phyloP scores from a whole-genome alignment of 75 land plant genomes.

The Pseudotsuga menziesii region DNA sequence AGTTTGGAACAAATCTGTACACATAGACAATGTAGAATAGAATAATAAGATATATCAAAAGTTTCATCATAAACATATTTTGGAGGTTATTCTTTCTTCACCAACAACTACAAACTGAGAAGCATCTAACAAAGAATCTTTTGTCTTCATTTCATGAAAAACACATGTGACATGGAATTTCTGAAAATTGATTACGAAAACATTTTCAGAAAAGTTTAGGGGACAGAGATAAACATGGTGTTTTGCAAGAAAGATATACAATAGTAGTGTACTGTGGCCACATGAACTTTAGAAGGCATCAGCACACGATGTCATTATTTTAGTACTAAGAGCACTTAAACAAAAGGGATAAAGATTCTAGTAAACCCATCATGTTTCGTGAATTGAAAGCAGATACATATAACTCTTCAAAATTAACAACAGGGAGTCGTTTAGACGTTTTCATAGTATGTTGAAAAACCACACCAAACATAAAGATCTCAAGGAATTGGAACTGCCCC shows the following conservation, averaged over 20 bases:
- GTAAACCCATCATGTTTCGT: background rate
- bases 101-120: background rate
- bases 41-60: background rate
- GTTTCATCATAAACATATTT: background rate
- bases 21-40: background rate
- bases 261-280: background rate
- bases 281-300: background rate
- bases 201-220: background rate
- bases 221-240: background rate
- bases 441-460: background rate
- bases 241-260: background rate
- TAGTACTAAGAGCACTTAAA: background rate
- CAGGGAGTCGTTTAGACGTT: background rate
- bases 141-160: background rate
- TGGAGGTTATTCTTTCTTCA: background rate
- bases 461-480: background rate
- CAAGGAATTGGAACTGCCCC: background rate
- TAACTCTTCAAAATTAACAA: background rate
- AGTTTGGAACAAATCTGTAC: conserved; percentile 83
- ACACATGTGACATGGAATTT: background rate
- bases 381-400: background rate
- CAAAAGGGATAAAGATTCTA: background rate
- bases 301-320: background rate
- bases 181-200: background rate
- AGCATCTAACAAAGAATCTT: background rate